Evolutionary conservation across 495 filamentous ascomycete genomes (phyloP), one percentile per base, ranked within the genome.

Genomic region (Parmelia sp.): DNA sequence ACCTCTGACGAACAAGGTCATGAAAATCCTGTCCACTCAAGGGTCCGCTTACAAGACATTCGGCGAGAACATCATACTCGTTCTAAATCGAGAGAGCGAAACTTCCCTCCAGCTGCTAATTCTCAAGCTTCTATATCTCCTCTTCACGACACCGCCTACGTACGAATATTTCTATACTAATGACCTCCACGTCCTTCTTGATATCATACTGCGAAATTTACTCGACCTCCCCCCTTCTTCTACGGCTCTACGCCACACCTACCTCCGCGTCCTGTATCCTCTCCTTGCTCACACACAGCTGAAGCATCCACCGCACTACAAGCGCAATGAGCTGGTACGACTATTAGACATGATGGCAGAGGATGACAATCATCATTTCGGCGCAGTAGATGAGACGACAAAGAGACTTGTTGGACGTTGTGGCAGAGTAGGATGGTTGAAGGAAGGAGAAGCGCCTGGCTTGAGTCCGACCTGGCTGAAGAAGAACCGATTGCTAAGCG

Each of bases 121-220:
- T 60, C 82, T 98, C 53, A 98, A 98, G 71, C 84, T 97, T 23
- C 80, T 98, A 35, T 98, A 96, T 74, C 84, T 98, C 47, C 83
- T 97, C 14, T 97, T 97, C 76, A 96, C 91, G 14, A 97, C 90
- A 17, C 83, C 84, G 6, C 83, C 88, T 35, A 98, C 95, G 1
- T 88, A 92, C 74, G 94, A 98, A 74, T 98, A 97, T 74, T 98
- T 98, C 74, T 98, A 96, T 71, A 96, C 90, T 25, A 98, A 98
- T 73, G 94, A 98, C 71, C 81, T 98, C 11, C 90, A 90, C 49
- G 94, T 98, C 17, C 83, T 98, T 19, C 83, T 97, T 47, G 94
- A 98, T 70, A 93, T 98, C 70, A 89, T 97, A 60, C 90, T 98
- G 62, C 91, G 94, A 42, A 98, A 98, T 68, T 80, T 98, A 17